Conservation (phyloP, 2,329 filamentous ascomycete species). For the Teratosphaeria gauchensis region DNA sequence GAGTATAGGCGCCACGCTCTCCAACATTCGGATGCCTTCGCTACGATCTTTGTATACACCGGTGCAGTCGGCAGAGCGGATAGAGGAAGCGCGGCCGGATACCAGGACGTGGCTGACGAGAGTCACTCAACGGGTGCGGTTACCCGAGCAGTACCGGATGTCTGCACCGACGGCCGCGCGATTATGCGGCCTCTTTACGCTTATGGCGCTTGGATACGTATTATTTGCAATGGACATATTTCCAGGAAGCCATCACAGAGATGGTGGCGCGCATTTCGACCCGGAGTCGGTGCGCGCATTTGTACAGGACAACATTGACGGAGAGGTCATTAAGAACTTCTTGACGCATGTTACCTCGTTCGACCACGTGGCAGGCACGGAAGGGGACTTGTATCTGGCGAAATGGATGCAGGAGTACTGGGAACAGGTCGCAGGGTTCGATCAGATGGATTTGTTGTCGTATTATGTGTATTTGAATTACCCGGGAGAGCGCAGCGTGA, state of each 20-base stretch:
- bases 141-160: constrained; percentile 40
- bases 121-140: constrained; percentile 20
- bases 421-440: constrained; percentile 52
- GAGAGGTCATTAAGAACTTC: constrained; percentile 53
- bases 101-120: constrained; percentile 10
- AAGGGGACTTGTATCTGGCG: constrained; percentile 80
- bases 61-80: constrained; percentile 4
- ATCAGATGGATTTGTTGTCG: constrained; percentile 65
- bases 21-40: constrained; percentile 43
- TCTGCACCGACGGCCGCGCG: constrained; percentile 62
- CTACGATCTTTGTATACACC: constrained; percentile 35
- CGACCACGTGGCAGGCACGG: constrained; percentile 86
- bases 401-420: constrained; percentile 78
- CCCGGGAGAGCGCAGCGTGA: constrained; percentile 67
- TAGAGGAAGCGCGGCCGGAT: constrained; percentile 2
- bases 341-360: constrained; percentile 70
- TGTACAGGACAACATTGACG: constrained; percentile 64
- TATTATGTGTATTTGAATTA: constrained; percentile 80
- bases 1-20: constrained; percentile 48
- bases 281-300: constrained; percentile 71
- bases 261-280: constrained; percentile 60
- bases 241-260: constrained; percentile 50
- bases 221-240: constrained; percentile 82
- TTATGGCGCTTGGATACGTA: constrained; percentile 70
- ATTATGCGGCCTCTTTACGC: constrained; percentile 62